Evolutionary conservation across 2,329 filamentous ascomycete species (phyloP), one percentile per base, ranked within the genome.

Genomic region (Neospermospora avenae): DNA sequence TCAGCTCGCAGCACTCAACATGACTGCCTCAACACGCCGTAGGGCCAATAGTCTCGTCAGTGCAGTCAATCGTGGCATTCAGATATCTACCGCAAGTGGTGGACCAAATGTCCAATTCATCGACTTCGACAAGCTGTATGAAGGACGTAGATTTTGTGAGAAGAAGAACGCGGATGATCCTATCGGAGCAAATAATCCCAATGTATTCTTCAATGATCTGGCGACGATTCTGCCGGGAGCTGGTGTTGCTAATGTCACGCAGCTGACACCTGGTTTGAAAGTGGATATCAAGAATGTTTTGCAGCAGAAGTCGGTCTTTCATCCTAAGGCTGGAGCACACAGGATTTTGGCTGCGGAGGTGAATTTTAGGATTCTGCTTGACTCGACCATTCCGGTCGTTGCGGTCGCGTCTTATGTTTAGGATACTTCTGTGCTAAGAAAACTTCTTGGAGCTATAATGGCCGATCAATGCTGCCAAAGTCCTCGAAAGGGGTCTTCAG

Each of bases 71-170:
- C 22, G 11, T 11, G 20, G 44, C 7, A 57, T 57, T 25, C n/a
- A 49, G 20, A 41, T 13, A 20, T 25, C 28, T n/a, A 45, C 41
- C 10, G 20, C 10, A 16, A 49, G 42, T 10, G 10, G 10, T 31
- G 55, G 44, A 13, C 11, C 25, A 7, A 16, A 42, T 14, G 44
- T 42, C 10, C 31, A 42, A 4, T 49, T 57, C 22, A 16, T 57
- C 7, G 55, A 57, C 20, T 49, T 49, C 22, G 35, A 57, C 20
- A 51, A 39, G 11, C 10, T 57, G 22, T 57, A 48, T 37, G 44
- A 31, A n/a, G 44, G 55, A 13, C 31, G 45, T 7, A 48, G 55
- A 42, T 57, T 57, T 24, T 57, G 55, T 14, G 55, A 57, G 45
- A 14, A 18, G 31, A 46, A 41, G 44, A 49, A 37, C 28, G 11